Base-by-base conservation (phyloP, 75 land plant genomes). In the Picea glauca region DNA sequence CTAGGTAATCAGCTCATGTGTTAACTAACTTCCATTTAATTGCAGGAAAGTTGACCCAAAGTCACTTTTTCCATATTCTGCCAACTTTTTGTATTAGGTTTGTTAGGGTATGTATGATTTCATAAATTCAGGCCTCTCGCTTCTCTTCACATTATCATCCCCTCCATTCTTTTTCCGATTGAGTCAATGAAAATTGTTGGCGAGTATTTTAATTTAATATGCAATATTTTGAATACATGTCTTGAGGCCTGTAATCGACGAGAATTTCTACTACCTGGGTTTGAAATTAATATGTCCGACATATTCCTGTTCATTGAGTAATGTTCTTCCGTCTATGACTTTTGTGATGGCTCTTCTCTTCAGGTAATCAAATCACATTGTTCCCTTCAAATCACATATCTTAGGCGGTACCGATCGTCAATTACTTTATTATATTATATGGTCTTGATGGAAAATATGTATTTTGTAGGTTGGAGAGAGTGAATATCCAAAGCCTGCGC, bases 341-440 rank as follows among this genome's bases (percentile, higher is more conserved):
- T 81, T 84, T 38, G 77, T 84, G 35, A 62, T 84, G 72, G 86
- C 86, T 13, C 70, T 81, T 5, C 31, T 84, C 4, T 84, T 60
- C 63, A 82, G 85, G 85, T 84, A 73, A 43, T 7, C 30, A 38
- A 1, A 38, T 38, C 38, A 38, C 3, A 38, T 38, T 38, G 38
- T 38, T 38, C 38, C 21, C 18, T 61, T 18, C 63, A 61, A 61
- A 7, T 61, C 38, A 38, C 38, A 38, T 38, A 38, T 2, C 3
- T 4, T 2, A 38, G 38, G 38, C 4, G 4, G 38, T 38, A 38
- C 2, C 38, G 4, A 4, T 38, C 3, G 38, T 4, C 2, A 38
- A 2, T 4, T 0, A 38, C n/a, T n/a, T 38, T 38, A 38, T 4
- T 38, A 2, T 38, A 38, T 38, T 38, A 2, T 38, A 38, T 38